These are phyloP conservation scores for Fusarium sp. DNA, from an alignment of 2,329 filamentous ascomycete species.

Conservation along the genomic window DNA sequence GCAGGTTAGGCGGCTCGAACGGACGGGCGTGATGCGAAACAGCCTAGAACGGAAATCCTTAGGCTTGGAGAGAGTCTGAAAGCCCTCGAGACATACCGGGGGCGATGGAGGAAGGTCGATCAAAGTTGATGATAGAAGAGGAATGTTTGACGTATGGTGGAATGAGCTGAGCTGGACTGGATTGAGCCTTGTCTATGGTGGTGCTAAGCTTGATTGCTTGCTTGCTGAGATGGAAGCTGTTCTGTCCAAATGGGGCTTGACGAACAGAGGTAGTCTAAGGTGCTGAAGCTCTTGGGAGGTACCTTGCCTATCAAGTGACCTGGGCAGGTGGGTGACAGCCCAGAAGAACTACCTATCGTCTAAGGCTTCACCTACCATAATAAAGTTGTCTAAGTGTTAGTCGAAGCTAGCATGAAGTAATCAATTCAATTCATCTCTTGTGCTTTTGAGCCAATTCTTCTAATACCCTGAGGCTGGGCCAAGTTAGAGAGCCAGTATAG, in stretches of 20 bases:
- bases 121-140: slow-evolving; percentile 46
- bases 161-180: slow-evolving; percentile 44
- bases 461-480: not conserved
- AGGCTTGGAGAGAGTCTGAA: slow-evolving; percentile 29
- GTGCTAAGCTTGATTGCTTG: slow-evolving; percentile 32
- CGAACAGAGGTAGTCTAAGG: slow-evolving; percentile 14
- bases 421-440: too few relatives aligned
- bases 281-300: slow-evolving; percentile 22
- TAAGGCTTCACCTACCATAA: too few relatives aligned
- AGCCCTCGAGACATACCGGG: slow-evolving; percentile 34
- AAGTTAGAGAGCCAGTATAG: slow-evolving; percentile 29
- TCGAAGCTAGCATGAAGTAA: too few relatives aligned
- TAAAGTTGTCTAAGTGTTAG: too few relatives aligned
- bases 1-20: slow-evolving; percentile 27
- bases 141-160: slow-evolving; percentile 45
- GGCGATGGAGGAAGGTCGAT: slow-evolving; percentile 21
- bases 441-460: too few relatives aligned
- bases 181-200: slow-evolving; percentile 27
- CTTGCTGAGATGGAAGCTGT: slow-evolving; percentile 26
- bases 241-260: slow-evolving; percentile 37
- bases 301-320: slow-evolving; percentile 32
- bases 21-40: slow-evolving; percentile 20
- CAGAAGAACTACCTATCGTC: too few relatives aligned
- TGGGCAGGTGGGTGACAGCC: not conserved
- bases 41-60: slow-evolving; percentile 36